Percentiles rank a stretch among this genome's conserved stretches.
Evolutionary conservation across 2,329 filamentous ascomycete species (phyloP).

Genomic region (Ilyonectria mors-panacis): DNA sequence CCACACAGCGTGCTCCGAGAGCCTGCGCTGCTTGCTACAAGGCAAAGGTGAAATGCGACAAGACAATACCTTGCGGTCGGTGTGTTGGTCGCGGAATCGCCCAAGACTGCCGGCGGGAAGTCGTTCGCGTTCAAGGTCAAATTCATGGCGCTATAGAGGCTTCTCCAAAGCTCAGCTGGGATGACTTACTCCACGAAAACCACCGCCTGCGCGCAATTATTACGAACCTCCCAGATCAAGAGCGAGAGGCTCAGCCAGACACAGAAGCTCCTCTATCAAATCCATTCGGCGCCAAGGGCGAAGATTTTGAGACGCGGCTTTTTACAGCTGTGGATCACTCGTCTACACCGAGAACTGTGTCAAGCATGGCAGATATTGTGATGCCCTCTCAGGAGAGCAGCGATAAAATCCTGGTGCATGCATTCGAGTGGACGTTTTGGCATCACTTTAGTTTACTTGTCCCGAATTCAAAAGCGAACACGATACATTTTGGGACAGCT

Average conservation of each 20-base stretch:
- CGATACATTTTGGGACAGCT: neutral
- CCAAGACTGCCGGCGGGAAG: neutral
- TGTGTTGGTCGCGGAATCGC: conserved; percentile 9
- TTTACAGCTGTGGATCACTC: too few relatives aligned
- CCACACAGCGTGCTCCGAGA: too few relatives aligned
- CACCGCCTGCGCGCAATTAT: neutral
- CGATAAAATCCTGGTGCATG: neutral
- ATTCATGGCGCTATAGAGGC: too few relatives aligned
- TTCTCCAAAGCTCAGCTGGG: neutral
- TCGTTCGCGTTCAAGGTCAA: neutral
- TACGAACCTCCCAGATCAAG: neutral
- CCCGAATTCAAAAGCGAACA: conserved; percentile 1
- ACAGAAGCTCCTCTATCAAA: too few relatives aligned
- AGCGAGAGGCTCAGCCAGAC: neutral
- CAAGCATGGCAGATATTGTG: neutral
- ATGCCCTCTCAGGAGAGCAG: conserved; percentile 1
- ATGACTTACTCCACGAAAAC: conserved; percentile 7
- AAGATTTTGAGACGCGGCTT: neutral
- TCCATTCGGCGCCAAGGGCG: too few relatives aligned
- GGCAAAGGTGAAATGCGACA: conserved; percentile 19
- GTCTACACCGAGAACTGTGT: too few relatives aligned
- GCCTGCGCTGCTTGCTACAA: conserved; percentile 3
- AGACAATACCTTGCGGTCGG: conserved; percentile 5
- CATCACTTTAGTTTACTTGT: conserved; percentile 6
- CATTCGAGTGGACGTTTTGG: conserved; percentile 18